phyloP scores from a whole-genome alignment of 192 early-diverging fungal genomes.

The Umbelopsis sp. region DNA sequence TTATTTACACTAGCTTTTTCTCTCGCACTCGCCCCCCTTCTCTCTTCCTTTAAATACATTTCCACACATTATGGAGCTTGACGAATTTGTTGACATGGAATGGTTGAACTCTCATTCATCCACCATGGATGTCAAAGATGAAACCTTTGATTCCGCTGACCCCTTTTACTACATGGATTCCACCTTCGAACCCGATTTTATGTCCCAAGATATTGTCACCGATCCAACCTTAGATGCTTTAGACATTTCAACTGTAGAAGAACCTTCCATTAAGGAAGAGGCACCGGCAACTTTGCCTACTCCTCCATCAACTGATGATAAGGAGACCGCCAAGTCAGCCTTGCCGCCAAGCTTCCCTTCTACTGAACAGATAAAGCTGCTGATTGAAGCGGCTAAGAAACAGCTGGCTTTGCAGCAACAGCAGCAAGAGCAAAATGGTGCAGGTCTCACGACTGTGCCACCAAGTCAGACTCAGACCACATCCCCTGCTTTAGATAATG shows the following conservation, averaged over 20 bases:
- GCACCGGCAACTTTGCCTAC: not conserved
- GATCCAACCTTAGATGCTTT: conserved; percentile 4
- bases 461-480: not conserved
- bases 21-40: not conserved
- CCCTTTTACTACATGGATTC: conserved; percentile 18
- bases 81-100: conserved; percentile 46
- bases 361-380: conserved; percentile 40
- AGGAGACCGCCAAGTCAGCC: not conserved
- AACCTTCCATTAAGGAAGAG: not conserved
- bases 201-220: conserved; percentile 7
- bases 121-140: conserved; percentile 18
- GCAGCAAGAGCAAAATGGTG: conserved; percentile 13
- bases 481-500: conserved; percentile 5
- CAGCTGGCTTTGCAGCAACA: conserved; percentile 39
- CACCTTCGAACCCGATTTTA: conserved; percentile 15
- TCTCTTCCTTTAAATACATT: not conserved
- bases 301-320: not conserved
- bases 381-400: conserved; percentile 39
- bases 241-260: conserved; percentile 12
- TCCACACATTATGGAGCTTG: conserved; percentile 31
- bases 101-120: conserved; percentile 36
- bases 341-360: conserved; percentile 23
- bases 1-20: conserved; percentile 16
- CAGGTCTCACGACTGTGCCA: not conserved
- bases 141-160: conserved; percentile 4